A percentile compares a stretch with the other conserved stretches of the same genome.
phyloP scores from a whole-genome alignment of 495 filamentous ascomycete genomes.

The Tuber aestivum region DNA sequence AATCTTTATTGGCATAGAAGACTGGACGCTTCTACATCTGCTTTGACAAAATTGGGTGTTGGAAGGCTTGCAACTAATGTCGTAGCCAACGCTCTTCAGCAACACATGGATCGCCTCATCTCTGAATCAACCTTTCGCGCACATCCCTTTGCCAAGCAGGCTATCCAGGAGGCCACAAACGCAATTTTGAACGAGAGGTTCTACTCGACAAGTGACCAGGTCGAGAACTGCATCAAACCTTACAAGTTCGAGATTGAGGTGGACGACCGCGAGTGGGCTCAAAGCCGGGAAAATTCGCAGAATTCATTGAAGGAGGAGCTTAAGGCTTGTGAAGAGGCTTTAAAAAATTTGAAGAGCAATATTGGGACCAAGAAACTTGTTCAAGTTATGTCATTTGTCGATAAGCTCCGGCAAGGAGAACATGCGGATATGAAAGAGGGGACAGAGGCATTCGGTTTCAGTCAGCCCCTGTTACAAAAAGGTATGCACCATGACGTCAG shows the following conservation, averaged over 20 bases:
- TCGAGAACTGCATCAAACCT: constrained; percentile 99
- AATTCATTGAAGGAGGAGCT: constrained; percentile 77
- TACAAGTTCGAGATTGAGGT: constrained; percentile 98
- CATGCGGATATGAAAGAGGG: constrained; percentile 73
- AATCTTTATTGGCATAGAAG: constrained; percentile 81
- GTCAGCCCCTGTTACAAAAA: constrained; percentile 67
- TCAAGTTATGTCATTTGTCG: constrained; percentile 87
- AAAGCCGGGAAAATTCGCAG: constrained; percentile 71
- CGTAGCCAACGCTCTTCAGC: constrained; percentile 78
- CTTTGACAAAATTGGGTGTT: constrained; percentile 87
- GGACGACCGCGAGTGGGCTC: constrained; percentile 78
- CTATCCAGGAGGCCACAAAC: constrained; percentile 80
- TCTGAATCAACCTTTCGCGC: constrained; percentile 71
- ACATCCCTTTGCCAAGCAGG: constrained; percentile 85
- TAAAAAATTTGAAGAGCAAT: constrained; percentile 64
- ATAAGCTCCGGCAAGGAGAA: constrained; percentile 75
- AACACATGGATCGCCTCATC: constrained; percentile 73
- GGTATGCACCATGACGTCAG: constrained; percentile 50
- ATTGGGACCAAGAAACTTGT: constrained; percentile 74
- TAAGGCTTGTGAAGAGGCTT: constrained; percentile 68
- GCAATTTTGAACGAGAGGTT: constrained; percentile 88
- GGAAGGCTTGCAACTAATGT: constrained; percentile 87
- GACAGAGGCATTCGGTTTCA: constrained; percentile 87
- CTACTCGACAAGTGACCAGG: constrained; percentile 92
- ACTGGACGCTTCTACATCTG: constrained; percentile 83